Conservation (phyloP, 495 filamentous ascomycete species). For the Filosporella fistucella region DNA sequence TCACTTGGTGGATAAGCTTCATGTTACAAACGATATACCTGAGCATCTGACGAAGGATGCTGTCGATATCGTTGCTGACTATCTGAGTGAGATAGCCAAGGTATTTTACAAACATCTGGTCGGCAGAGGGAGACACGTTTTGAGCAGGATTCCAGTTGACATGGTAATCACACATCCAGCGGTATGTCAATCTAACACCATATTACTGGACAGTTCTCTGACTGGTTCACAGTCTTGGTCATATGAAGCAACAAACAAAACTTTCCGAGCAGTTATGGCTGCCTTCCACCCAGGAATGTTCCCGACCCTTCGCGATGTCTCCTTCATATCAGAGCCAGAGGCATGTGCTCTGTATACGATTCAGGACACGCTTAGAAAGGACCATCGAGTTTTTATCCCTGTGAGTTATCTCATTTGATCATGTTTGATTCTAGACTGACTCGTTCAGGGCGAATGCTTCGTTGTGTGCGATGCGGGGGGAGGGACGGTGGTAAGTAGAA, state of each 20-base stretch:
- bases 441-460: neutral
- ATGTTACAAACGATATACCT: conserved; percentile 23
- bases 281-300: conserved; percentile 24
- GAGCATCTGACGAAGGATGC: conserved; percentile 27
- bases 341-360: conserved; percentile 26
- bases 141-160: conserved; percentile 24
- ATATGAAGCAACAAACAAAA: conserved; percentile 29
- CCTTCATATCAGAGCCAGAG: conserved; percentile 17
- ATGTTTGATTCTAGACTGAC: neutral
- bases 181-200: conserved; percentile 13
- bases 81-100: conserved; percentile 25
- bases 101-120: conserved; percentile 12
- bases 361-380: conserved; percentile 19
- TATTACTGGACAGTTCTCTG: neutral
- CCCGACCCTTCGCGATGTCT: conserved; percentile 23
- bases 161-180: conserved; percentile 32
- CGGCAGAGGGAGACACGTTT: conserved; percentile 7
- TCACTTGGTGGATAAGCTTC: neutral
- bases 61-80: conserved; percentile 29
- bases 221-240: conserved; percentile 24
- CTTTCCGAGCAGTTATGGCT: conserved; percentile 26
- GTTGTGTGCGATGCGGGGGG: conserved; percentile 3
- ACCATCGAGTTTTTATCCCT: conserved; percentile 20
- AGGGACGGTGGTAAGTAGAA: conserved; percentile 7
- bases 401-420: conserved; percentile 10